phyloP scores from a whole-genome alignment of 2,329 filamentous ascomycete species.

The Atkinsonella texensis region DNA sequence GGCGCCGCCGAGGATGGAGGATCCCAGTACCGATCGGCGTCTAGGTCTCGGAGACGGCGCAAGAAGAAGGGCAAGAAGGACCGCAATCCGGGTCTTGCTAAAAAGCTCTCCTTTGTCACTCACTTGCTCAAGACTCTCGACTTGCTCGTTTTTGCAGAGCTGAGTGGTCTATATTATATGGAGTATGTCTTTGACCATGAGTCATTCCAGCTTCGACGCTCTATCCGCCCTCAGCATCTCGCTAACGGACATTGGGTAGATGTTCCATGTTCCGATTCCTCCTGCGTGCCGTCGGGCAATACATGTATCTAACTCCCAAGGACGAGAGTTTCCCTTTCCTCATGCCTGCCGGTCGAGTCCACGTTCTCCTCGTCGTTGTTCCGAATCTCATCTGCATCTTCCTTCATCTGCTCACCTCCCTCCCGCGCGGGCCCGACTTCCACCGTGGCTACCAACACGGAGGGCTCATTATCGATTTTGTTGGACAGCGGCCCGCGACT shows the following conservation, averaged over 20 bases:
- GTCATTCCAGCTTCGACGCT: neutral
- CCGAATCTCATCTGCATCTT: slow-evolving; percentile 50
- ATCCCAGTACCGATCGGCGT: slow-evolving; percentile 12
- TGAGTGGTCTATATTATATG: slow-evolving; percentile 57
- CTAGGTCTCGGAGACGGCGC: slow-evolving; percentile 20
- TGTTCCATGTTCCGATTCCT: slow-evolving; percentile 53
- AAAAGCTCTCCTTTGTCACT: slow-evolving; percentile 48
- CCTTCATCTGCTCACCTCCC: slow-evolving; percentile 42
- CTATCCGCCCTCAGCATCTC: neutral
- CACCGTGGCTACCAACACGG: slow-evolving; percentile 55
- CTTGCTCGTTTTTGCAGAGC: slow-evolving; percentile 50
- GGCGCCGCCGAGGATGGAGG: slow-evolving; percentile 5
- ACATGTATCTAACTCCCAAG: slow-evolving; percentile 53
- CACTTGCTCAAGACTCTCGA: slow-evolving; percentile 50
- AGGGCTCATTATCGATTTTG: slow-evolving; percentile 54
- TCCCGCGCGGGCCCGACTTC: slow-evolving; percentile 46
- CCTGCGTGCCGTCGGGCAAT: slow-evolving; percentile 46
- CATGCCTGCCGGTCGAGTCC: slow-evolving; percentile 42
- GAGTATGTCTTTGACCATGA: slow-evolving; percentile 36
- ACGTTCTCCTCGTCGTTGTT: slow-evolving; percentile 44
- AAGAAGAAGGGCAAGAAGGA: slow-evolving; percentile 25
- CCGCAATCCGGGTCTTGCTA: slow-evolving; percentile 32
- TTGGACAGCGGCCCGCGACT: slow-evolving; percentile 51
- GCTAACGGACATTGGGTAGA: slow-evolving; percentile 23
- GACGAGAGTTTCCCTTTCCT: slow-evolving; percentile 42